Base-by-base conservation (phyloP, 1,284 basidiomycete species). In the Sanghuangporus baumii region DNA sequence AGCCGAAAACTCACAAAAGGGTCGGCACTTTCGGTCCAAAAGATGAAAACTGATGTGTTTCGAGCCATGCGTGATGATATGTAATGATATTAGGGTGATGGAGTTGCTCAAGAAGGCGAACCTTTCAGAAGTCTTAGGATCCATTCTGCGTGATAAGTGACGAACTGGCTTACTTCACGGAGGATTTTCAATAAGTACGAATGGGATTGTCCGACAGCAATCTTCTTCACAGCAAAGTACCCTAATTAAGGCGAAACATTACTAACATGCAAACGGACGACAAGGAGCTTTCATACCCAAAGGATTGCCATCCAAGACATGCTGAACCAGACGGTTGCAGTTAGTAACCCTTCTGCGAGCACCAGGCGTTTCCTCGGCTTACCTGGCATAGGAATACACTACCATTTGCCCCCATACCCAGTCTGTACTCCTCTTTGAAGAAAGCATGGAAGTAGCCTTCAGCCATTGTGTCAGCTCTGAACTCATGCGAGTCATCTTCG, bases 51-150 rank as follows among this genome's bases (percentile, higher is more conserved):
- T 88, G 87, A 56, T 82, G 84, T 0, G 82, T 80, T 72, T 98
- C 95, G 18, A 98, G 84, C 95, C 95, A 98, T 0, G 94, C 87
- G 69, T 97, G 95, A 73, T 97, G 95, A 71, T 97, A 97, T 16
- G 92, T 93, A 66, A 97, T 85, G 67, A 98, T 94, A 67, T 97
- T 96, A 3, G 88, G 90, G 75, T 98, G 95, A 59, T 89, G 86
- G 3, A 98, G 77, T n/a, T 83, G 80, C 71, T 97, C 94, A 58
- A 97, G 78, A 5, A 96, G 78, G 55, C 90, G 87, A 48, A 94
- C 89, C 84, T 89, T 31, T 59, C 43, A 20, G 16, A 36, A 47
- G 34, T 40, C 14, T 14, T 52, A 41, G 37, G 43, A 48, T 34
- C 58, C 12, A 7, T 52, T 50, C 38, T 23, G 57, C 18, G 18